These are phyloP conservation scores for Trichothecium roseum DNA, from an alignment of 2,329 filamentous ascomycete genomes.

Conservation along the genomic window DNA sequence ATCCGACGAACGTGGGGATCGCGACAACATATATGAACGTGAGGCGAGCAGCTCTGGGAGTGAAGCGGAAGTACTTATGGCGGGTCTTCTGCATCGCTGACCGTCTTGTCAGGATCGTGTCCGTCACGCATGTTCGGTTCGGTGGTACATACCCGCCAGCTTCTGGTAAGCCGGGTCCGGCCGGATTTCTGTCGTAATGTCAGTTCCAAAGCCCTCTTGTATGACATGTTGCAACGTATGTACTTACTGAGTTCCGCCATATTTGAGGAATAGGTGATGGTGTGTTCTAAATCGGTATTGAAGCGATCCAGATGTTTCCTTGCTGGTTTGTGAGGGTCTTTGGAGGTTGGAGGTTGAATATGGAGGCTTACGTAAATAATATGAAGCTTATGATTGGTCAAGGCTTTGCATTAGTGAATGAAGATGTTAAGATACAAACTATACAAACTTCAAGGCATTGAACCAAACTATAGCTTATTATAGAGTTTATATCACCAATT, in stretches of 20 bases:
- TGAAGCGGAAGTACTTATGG: constrained; percentile 95
- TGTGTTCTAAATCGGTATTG: constrained; percentile 6
- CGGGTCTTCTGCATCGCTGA: constrained; percentile 76
- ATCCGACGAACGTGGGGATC: constrained; percentile 61
- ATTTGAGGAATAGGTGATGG: constrained; percentile 14
- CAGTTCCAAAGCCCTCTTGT: constrained; percentile 9
- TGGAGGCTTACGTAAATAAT: too few relatives aligned
- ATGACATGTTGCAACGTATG: not conserved
- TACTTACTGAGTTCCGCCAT: constrained; percentile 29
- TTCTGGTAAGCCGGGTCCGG: constrained; percentile 31
- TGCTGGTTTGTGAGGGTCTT: not conserved
- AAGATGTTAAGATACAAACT: constrained; percentile 1
- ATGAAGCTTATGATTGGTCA: not conserved
- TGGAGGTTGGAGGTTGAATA: not conserved
- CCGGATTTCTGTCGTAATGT: constrained; percentile 24
- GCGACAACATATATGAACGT: constrained; percentile 66
- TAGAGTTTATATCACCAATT: too few relatives aligned
- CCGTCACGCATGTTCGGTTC: constrained; percentile 11
- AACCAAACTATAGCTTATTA: too few relatives aligned
- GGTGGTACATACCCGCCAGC: constrained; percentile 19
- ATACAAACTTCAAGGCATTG: too few relatives aligned
- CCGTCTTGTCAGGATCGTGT: not conserved
- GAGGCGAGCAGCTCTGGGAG: constrained; percentile 67
- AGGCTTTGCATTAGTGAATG: not conserved
- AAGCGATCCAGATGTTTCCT: too few relatives aligned